Conservation (phyloP, 495 filamentous ascomycete species). For the Niebla homalea region DNA sequence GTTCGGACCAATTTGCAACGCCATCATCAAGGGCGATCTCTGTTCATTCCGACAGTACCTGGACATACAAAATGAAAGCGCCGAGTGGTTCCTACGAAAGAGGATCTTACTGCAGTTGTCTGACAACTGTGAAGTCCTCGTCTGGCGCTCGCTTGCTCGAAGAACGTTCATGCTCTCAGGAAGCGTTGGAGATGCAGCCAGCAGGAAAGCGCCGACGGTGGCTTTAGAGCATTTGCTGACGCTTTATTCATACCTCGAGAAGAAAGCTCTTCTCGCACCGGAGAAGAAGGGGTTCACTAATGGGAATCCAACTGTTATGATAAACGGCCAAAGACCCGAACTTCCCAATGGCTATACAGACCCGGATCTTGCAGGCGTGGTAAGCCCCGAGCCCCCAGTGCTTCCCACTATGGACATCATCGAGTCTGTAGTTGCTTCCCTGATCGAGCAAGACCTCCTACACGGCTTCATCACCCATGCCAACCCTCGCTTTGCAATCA, state of each 20-base stretch:
- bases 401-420: slow-evolving; percentile 42
- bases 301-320: slow-evolving; percentile 21
- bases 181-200: slow-evolving; percentile 33
- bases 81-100: slow-evolving; percentile 61
- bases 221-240: slow-evolving; percentile 41
- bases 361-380: slow-evolving; percentile 27
- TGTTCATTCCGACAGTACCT: slow-evolving; percentile 60
- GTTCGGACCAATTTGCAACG: slow-evolving; percentile 58
- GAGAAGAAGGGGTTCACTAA: background rate
- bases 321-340: slow-evolving; percentile 4
- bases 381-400: slow-evolving; percentile 10
- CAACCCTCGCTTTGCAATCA: slow-evolving; percentile 64
- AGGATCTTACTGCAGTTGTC: slow-evolving; percentile 59
- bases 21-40: slow-evolving; percentile 71
- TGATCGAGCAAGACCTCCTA: slow-evolving; percentile 73
- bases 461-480: slow-evolving; percentile 74
- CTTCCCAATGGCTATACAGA: slow-evolving; percentile 21
- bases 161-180: slow-evolving; percentile 57
- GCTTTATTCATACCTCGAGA: slow-evolving; percentile 28
- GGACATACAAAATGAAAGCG: slow-evolving; percentile 31
- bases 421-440: slow-evolving; percentile 62
- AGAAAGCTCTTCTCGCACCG: slow-evolving; percentile 7
- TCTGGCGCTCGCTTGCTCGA: slow-evolving; percentile 75
- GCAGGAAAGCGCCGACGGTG: slow-evolving; percentile 40
- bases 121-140: slow-evolving; percentile 61